These are phyloP conservation scores for Quercus ilex DNA, from an alignment of 306 rosid species.

Conservation along the genomic window DNA sequence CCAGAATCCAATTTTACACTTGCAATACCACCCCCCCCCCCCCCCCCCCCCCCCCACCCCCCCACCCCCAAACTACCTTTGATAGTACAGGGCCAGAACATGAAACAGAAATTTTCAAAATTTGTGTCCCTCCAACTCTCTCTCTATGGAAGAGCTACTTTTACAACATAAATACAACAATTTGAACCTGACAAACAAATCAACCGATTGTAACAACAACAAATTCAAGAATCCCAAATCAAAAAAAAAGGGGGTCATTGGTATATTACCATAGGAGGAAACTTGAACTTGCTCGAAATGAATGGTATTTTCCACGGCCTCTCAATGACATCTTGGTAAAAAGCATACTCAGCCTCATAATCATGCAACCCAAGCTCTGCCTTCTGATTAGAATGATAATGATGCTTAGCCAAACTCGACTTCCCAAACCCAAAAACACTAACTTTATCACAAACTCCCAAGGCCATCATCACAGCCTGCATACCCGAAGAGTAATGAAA, in stretches of 20 bases:
- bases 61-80: slow-evolving; percentile 50
- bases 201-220: slow-evolving; percentile 3
- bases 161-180: slow-evolving; percentile 18
- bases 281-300: slow-evolving; percentile 54
- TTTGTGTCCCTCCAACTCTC: slow-evolving; percentile 11
- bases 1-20: slow-evolving; percentile 47
- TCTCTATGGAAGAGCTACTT: slow-evolving; percentile 5
- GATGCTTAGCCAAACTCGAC: slow-evolving; percentile 71
- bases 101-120: slow-evolving; percentile 21
- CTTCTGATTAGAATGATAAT: slow-evolving; percentile 92
- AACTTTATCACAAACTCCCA: slow-evolving; percentile 87
- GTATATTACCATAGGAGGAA: slow-evolving; percentile 80
- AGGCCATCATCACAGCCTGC: slow-evolving; percentile 92
- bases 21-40: slow-evolving; percentile 28
- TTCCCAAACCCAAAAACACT: slow-evolving; percentile 89
- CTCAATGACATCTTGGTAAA: slow-evolving; percentile 66
- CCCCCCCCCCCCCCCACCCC: slow-evolving; percentile 39
- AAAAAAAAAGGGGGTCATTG: slow-evolving; percentile 25
- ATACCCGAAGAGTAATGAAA: slow-evolving; percentile 96
- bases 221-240: background rate
- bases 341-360: slow-evolving; percentile 86
- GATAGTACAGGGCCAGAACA: slow-evolving; percentile 30
- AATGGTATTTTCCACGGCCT: slow-evolving; percentile 66
- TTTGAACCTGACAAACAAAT: slow-evolving; percentile 18
- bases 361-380: slow-evolving; percentile 87